Base-by-base conservation (phyloP, 306 rosid genomes). In the Quercus engelmannii region DNA sequence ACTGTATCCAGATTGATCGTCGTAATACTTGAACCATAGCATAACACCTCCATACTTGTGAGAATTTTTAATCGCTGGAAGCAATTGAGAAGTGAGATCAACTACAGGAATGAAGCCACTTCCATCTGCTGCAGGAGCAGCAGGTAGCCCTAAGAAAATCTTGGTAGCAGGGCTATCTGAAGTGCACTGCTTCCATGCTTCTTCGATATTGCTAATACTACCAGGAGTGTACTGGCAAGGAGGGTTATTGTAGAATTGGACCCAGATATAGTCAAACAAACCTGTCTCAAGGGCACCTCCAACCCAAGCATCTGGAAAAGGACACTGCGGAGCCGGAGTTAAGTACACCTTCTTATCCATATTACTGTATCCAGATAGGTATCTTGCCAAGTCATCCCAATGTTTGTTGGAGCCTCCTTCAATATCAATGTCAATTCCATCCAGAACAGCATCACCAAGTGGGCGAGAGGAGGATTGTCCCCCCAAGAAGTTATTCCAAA, bases 181-280 rank as follows among this genome's bases (percentile, higher is more conserved):
- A 6, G 58, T 71, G 23, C 75, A 71, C 41, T 71, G 75, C 54
- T 49, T 51, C 75, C 41, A 71, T 3, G 62, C 62, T 52, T 51
- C 31, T 54, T 26, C 46, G 4, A 71, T 59, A 46, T 49, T 51
- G 58, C n/a, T 10, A 20, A 71, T 6, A 49, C 19, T 26, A 1
- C 75, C 23, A 49, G 75, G 31, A 14, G 38, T 18, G 18, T 49
- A 71, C 23, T 71, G 59, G 59, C 71, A 71, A 71, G 75, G 75
- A 23, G 59, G 75, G 74, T 76, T 76, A 26, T 76, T 76, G 63
- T 76, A 76, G 80, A 76, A 76, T 31, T 76, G 80, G 5, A 65
- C 55, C 80, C 80, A 76, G 33, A 67, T 26, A 54, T 51, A 67
- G 55, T 76, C 80, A n/a, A 76, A 54, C 5, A 65, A 73, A 12